Evolutionary conservation across 768 basidiomycete genomes (phyloP).

Genomic region (Suillus plorans): DNA sequence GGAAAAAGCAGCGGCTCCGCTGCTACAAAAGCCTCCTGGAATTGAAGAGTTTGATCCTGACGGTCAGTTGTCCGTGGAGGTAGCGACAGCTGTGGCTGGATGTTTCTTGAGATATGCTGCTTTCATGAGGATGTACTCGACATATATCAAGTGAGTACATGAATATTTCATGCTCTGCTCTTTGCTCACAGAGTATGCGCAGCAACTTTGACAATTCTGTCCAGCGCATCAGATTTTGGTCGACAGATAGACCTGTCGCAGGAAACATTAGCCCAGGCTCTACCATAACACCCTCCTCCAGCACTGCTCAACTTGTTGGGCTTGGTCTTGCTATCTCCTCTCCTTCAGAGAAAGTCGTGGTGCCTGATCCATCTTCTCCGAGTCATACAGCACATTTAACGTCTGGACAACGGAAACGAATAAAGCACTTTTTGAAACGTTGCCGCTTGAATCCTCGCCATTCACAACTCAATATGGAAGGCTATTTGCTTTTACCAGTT

Average conservation of each 20-base stretch:
- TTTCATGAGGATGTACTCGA: conserved; percentile 98
- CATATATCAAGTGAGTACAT: conserved; percentile 86
- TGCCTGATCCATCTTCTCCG: conserved; percentile 38
- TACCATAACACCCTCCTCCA: conserved; percentile 52
- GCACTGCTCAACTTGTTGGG: conserved; percentile 61
- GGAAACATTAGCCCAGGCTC: conserved; percentile 37
- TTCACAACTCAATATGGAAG: conserved; percentile 91
- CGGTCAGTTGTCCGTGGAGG: conserved; percentile 69
- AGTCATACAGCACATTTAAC: conserved; percentile 58
- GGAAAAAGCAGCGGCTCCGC: conserved; percentile 70
- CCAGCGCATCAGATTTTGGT: conserved; percentile 86
- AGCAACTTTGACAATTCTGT: conserved; percentile 96
- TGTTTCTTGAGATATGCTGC: conserved; percentile 94
- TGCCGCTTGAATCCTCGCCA: conserved; percentile 88
- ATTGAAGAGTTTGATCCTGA: conserved; percentile 59
- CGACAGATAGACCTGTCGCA: conserved; percentile 49
- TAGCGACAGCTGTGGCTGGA: conserved; percentile 79
- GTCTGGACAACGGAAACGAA: conserved; percentile 82
- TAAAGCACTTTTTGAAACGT: conserved; percentile 86
- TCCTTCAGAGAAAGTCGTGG: conserved; percentile 35
- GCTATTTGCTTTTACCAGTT: conserved; percentile 90
- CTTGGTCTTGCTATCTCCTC: conserved; percentile 58
- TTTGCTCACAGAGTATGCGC: conserved; percentile 16
- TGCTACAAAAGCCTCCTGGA: conserved; percentile 52
- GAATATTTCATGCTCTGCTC: conserved; percentile 9